Percentiles rank a stretch among this genome's conserved stretches.
These are phyloP conservation scores for Jatropha curcas DNA, from an alignment of 345 rosid species.

Conservation along the genomic window DNA sequence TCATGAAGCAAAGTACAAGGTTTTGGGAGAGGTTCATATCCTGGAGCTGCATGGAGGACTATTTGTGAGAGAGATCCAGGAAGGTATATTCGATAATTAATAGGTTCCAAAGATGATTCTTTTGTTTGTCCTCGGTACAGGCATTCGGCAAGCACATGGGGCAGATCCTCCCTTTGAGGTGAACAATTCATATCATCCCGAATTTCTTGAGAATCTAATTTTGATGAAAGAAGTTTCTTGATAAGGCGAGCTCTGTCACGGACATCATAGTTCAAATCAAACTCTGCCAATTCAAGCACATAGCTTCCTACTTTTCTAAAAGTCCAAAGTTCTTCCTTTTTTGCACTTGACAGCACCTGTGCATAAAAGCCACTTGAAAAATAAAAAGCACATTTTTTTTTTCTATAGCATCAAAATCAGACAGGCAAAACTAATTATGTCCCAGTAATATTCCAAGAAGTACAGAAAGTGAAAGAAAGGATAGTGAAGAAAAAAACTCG, in stretches of 20 bases:
- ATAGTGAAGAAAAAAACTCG: background rate
- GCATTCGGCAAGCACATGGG: slow-evolving; percentile 49
- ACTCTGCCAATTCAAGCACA: slow-evolving; percentile 83
- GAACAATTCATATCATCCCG: slow-evolving; percentile 39
- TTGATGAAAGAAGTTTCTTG: slow-evolving; percentile 51
- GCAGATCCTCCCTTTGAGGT: slow-evolving; percentile 39
- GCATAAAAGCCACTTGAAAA: slow-evolving; percentile 23
- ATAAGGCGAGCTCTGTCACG: slow-evolving; percentile 90
- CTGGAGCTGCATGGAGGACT: slow-evolving; percentile 99
- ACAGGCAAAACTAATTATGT: slow-evolving; percentile 12
- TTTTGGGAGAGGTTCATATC: slow-evolving; percentile 96
- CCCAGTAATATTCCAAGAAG: background rate
- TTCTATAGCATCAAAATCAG: slow-evolving; percentile 13
- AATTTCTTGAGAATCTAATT: slow-evolving; percentile 38
- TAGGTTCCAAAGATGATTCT: slow-evolving; percentile 38
- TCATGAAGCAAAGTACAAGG: slow-evolving; percentile 64
- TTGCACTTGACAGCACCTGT: slow-evolving; percentile 56
- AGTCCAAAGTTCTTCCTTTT: slow-evolving; percentile 52
- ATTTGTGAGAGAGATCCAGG: slow-evolving; percentile 97
- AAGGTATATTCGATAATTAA: slow-evolving; percentile 70
- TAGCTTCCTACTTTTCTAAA: slow-evolving; percentile 54
- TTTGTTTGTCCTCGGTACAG: slow-evolving; percentile 57
- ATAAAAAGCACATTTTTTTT: slow-evolving; percentile 16
- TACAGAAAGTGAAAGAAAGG: no score
- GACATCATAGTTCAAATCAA: slow-evolving; percentile 80